Percentiles rank a stretch among this genome's conserved stretches.
Conservation (phyloP, 768 basidiomycete genomes). For the Holtermannia corniformis region DNA sequence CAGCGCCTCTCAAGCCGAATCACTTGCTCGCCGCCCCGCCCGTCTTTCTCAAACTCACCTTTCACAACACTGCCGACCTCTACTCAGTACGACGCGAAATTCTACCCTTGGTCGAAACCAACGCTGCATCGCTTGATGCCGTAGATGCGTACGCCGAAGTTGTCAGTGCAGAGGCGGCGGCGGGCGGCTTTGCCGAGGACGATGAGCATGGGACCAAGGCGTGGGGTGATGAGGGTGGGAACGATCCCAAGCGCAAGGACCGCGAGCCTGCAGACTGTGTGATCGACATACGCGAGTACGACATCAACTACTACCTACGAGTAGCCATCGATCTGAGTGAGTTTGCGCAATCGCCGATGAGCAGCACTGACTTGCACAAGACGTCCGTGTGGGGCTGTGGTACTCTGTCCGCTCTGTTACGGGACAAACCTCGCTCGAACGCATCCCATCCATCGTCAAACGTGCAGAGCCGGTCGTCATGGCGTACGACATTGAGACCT, state of each 20-base stretch:
- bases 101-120: constrained; percentile 77
- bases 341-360: constrained; percentile 7
- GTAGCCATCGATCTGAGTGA: constrained; percentile 91
- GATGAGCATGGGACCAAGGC: constrained; percentile 42
- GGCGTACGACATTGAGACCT: constrained; percentile 98
- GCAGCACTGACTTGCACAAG: constrained; percentile 39
- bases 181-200: constrained; percentile 46
- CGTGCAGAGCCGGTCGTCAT: constrained; percentile 98
- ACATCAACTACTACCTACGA: constrained; percentile 93
- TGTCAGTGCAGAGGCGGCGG: constrained; percentile 56
- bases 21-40: constrained; percentile 91
- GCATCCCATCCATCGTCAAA: constrained; percentile 75
- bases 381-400: constrained; percentile 96
- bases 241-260: constrained; percentile 48
- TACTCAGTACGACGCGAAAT: constrained; percentile 78
- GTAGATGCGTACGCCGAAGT: constrained; percentile 98
- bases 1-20: constrained; percentile 53
- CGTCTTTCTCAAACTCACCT: constrained; percentile 76
- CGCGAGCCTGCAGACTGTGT: constrained; percentile 76
- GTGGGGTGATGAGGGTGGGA: constrained; percentile 39
- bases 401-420: constrained; percentile 75
- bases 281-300: constrained; percentile 89
- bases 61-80: constrained; percentile 88
- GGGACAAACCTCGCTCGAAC: constrained; percentile 65
- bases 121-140: constrained; percentile 83